Conservation (phyloP, 1,139 yeast species). For the Sugiyamaella neomexicana region DNA sequence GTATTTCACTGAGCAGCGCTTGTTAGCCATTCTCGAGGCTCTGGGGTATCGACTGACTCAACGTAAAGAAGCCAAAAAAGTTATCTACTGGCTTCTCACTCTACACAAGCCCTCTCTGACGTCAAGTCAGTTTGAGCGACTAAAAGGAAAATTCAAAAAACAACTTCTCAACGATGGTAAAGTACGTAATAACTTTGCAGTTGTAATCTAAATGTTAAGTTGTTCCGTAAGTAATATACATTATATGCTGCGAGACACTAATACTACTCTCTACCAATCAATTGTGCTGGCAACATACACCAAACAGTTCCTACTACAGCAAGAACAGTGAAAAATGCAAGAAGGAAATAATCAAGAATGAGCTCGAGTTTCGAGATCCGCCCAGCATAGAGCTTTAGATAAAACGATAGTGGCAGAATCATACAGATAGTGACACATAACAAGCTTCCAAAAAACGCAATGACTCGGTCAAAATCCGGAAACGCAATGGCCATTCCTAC, state of each 20-base stretch:
- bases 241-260: background rate
- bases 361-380: slow-evolving; percentile 47
- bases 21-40: slow-evolving; percentile 50
- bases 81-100: slow-evolving; percentile 69
- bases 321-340: slow-evolving; percentile 37
- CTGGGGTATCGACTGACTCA: slow-evolving; percentile 57
- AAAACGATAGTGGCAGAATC: slow-evolving; percentile 72
- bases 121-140: slow-evolving; percentile 11
- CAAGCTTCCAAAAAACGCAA: slow-evolving; percentile 81
- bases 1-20: slow-evolving; percentile 55
- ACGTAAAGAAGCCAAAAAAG: slow-evolving; percentile 64
- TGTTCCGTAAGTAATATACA: slow-evolving; percentile 1
- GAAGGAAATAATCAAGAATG: slow-evolving; percentile 48
- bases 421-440: slow-evolving; percentile 80
- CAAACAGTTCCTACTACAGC: slow-evolving; percentile 40
- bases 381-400: slow-evolving; percentile 55
- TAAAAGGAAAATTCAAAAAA: slow-evolving; percentile 26
- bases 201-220: slow-evolving; percentile 23
- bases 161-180: slow-evolving; percentile 33
- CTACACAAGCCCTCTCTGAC: slow-evolving; percentile 13
- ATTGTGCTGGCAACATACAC: slow-evolving; percentile 29
- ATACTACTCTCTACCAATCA: slow-evolving; percentile 10
- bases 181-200: slow-evolving; percentile 34
- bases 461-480: slow-evolving; percentile 77
- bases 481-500: slow-evolving; percentile 58